Percentiles rank a stretch among this genome's conserved stretches.
These are phyloP conservation scores for Waltergamsia citrina DNA, from an alignment of 2,329 filamentous ascomycete genomes.

Conservation along the genomic window DNA sequence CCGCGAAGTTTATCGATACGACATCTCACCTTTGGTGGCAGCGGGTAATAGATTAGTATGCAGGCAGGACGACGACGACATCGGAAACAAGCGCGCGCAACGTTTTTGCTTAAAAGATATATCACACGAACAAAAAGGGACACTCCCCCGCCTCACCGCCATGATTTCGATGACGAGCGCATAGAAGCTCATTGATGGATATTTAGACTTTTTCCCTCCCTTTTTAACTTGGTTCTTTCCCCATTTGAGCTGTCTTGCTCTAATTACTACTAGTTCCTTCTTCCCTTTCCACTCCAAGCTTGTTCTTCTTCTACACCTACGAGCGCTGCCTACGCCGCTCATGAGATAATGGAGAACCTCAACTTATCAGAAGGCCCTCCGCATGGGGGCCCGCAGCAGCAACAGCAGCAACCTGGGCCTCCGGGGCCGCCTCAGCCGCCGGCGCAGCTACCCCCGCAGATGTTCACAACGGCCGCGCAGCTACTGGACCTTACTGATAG, in stretches of 20 bases:
- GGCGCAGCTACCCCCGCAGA: conserved; percentile 75
- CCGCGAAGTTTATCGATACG: too few species aligned
- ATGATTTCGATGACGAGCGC: not conserved
- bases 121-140: too few species aligned
- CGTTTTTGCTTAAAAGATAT: too few species aligned
- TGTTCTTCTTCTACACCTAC: too few species aligned
- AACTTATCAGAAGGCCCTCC: conserved; percentile 38
- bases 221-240: not conserved
- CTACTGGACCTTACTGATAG: conserved; percentile 94
- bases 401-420: conserved; percentile 9
- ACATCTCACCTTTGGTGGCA: too few species aligned
- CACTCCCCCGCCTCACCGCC: not conserved
- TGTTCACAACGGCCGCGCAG: conserved; percentile 97
- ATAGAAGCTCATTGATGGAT: not conserved
- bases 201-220: not conserved
- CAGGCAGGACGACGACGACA: too few species aligned
- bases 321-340: conserved; percentile 3
- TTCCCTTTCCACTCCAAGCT: not conserved
- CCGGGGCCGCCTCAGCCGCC: conserved; percentile 39
- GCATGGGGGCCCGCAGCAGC: conserved; percentile 18
- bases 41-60: too few species aligned
- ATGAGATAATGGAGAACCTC: conserved; percentile 40
- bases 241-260: not conserved
- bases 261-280: not conserved
- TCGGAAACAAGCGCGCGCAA: too few species aligned